Conservation (phyloP, 2,329 filamentous ascomycete species). For the Alternaria infectoria region DNA sequence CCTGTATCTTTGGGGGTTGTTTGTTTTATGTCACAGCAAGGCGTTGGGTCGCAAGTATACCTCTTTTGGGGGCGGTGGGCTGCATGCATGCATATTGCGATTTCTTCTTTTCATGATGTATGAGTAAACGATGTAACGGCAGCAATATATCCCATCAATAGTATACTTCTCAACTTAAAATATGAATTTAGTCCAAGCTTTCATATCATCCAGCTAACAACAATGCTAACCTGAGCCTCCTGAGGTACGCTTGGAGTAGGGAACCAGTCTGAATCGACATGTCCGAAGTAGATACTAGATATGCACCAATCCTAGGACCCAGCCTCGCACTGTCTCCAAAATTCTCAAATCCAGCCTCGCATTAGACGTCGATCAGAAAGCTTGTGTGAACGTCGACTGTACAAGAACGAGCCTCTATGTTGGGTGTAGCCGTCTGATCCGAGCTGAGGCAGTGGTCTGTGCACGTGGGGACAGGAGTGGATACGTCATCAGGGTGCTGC, state of each 20-base stretch:
- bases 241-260: not conserved
- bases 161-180: not conserved
- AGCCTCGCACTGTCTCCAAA: not conserved
- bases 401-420: not conserved
- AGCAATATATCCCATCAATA: not conserved
- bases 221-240: not conserved
- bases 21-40: not conserved
- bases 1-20: not conserved
- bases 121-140: not conserved
- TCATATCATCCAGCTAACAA: not conserved
- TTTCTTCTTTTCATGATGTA: not conserved
- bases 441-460: conserved; percentile 2
- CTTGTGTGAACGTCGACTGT: conserved; percentile 3
- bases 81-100: not conserved
- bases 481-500: not conserved
- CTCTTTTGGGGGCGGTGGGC: not conserved
- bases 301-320: not conserved
- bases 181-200: not conserved
- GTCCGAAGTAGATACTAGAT: not conserved
- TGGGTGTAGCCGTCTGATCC: not conserved
- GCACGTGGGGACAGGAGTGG: not conserved
- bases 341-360: not conserved
- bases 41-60: not conserved
- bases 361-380: not conserved
- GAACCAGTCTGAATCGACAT: not conserved